These are phyloP conservation scores for Saposhnikovia divaricata DNA, from an alignment of 129 eudicot species.

Conservation along the genomic window DNA sequence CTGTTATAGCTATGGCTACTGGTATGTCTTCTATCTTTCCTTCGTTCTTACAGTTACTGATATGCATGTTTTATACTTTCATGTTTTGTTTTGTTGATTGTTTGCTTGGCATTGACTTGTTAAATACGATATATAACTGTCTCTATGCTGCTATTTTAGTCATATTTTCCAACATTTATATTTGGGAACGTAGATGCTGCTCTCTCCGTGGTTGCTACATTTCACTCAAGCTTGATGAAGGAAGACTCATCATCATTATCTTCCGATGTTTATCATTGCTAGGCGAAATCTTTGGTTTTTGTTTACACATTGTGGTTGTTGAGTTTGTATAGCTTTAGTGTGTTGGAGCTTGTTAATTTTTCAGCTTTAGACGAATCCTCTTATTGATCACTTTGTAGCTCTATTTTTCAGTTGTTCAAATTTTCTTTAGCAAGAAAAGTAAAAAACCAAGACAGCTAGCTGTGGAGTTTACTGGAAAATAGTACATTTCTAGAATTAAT, in stretches of 20 bases:
- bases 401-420: not conserved
- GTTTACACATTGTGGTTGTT: not conserved
- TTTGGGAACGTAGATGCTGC: too few relatives aligned
- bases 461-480: not conserved
- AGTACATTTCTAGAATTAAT: not conserved
- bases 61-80: too few relatives aligned
- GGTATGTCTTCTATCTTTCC: too few relatives aligned
- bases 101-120: too few relatives aligned
- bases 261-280: too few relatives aligned
- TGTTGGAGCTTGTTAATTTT: not conserved
- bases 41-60: too few relatives aligned
- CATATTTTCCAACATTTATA: too few relatives aligned
- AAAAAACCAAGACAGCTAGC: not conserved
- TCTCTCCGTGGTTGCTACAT: too few relatives aligned
- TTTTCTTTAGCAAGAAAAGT: not conserved
- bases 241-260: not conserved
- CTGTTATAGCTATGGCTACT: too few relatives aligned
- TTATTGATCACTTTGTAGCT: not conserved
- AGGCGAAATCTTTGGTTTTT: not conserved
- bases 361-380: not conserved
- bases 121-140: too few relatives aligned
- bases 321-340: not conserved
- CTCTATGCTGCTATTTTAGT: too few relatives aligned
- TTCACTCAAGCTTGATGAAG: not conserved
- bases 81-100: too few relatives aligned